Evolutionary conservation across 2,329 filamentous ascomycete species (phyloP).

Genomic region (Paraphaeosphaeria sporulosa): DNA sequence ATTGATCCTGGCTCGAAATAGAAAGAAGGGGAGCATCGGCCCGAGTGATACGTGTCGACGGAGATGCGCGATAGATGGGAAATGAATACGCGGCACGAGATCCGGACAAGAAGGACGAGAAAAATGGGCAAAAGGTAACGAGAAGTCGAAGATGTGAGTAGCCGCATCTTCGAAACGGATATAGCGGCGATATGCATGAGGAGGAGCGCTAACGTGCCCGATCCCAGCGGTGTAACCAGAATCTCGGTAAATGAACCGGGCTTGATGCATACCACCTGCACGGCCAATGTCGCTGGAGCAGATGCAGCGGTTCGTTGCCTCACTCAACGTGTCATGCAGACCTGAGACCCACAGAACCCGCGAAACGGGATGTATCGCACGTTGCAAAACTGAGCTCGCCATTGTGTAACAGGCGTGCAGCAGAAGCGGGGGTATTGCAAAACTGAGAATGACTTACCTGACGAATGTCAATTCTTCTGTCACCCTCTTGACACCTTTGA

Average conservation of each 20-base stretch:
- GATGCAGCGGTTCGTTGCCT: constrained; percentile 9
- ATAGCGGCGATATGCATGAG: constrained; percentile 26
- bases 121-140: constrained; percentile 3
- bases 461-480: constrained; percentile 58
- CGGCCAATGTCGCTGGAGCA: neutral
- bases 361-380: constrained; percentile 10
- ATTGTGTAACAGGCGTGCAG: neutral
- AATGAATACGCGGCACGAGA: neutral
- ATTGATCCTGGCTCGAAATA: neutral
- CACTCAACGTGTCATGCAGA: constrained; percentile 7
- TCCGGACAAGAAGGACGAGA: neutral
- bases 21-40: neutral
- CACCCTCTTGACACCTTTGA: constrained; percentile 52
- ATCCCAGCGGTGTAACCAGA: constrained; percentile 19
- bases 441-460: constrained; percentile 47
- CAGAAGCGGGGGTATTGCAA: constrained; percentile 3
- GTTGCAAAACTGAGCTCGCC: neutral
- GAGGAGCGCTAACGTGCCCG: constrained; percentile 14
- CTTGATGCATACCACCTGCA: neutral
- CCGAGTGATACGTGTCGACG: neutral
- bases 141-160: constrained; percentile 22
- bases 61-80: constrained; percentile 1
- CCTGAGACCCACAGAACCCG: constrained; percentile 6
- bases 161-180: constrained; percentile 15
- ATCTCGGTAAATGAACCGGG: constrained; percentile 10